Evolutionary conservation across 2,329 filamentous ascomycete genomes (phyloP), one percentile per base, ranked within the genome.

Genomic region (Blastomyces gilchristii): DNA sequence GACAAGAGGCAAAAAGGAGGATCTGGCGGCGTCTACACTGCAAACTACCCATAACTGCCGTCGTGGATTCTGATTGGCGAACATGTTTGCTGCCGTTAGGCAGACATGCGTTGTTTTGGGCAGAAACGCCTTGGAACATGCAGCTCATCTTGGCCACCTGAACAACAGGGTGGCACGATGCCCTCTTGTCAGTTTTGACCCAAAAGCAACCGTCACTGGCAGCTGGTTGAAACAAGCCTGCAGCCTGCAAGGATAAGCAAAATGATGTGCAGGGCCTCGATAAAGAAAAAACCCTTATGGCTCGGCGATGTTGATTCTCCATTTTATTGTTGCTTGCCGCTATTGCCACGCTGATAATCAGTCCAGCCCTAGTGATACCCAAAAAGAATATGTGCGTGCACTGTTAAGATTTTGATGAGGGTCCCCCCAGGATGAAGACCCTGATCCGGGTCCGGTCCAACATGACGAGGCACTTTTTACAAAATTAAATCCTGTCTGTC

Each of bases 101-200:
- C 65, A 67, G 63, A 60, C 63, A 65, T 67, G 65, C 64, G 61
- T 65, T 56, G 56, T 47, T 34, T 63, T 59, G 62, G 62, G 62
- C 62, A 63, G 28, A 28, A 45, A 58, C 31, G 54, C 57, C 43
- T 34, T 22, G 12, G 25, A 12, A 31, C 25, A 22, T 8, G 50
- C 12, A 53, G 31, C 22, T 45, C 22, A n/a, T 28, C 22, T 56
- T 39, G 53, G 34, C 53, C 14, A 39, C 34, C 31, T 22, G 31
- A n/a, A 12, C 47, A 28, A 22, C 22, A 11, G 45, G 1, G 11
- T 9, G 45, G 45, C 45, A 49, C 45, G 22, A 45, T 7, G 43
- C 43, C 4, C 34, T 45, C 43, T 45, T 3, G n/a, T 2, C 43
- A 16, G 43, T 45, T 45, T 45, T 45, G 16, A 22, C 4, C 18